Evolutionary conservation across 495 filamentous ascomycete species (phyloP).

Genomic region (Beverwykella pulmonaria): DNA sequence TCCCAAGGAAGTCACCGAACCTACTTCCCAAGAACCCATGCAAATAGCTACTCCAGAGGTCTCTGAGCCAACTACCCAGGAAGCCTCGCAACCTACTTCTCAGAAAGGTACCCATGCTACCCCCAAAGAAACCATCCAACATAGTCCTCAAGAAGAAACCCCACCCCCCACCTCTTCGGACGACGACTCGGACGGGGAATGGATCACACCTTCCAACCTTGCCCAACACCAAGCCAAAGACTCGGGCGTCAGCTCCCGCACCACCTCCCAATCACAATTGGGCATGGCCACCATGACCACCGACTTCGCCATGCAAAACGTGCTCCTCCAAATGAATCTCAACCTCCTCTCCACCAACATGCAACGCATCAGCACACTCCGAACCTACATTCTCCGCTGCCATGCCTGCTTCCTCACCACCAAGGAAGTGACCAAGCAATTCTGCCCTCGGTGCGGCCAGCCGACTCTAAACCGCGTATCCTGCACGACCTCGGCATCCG

Average conservation of each 20-base stretch:
- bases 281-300: slow-evolving; percentile 86
- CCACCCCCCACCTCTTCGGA: slow-evolving; percentile 22
- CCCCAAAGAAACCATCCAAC: not conserved
- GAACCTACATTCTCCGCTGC: slow-evolving; percentile 87
- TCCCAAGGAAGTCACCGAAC: slow-evolving; percentile 17
- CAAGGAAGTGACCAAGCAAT: slow-evolving; percentile 85
- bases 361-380: slow-evolving; percentile 74
- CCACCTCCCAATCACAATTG: slow-evolving; percentile 63
- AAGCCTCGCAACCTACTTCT: not conserved
- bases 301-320: slow-evolving; percentile 97
- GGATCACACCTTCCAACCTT: slow-evolving; percentile 95
- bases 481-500: slow-evolving; percentile 77
- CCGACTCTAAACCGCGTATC: slow-evolving; percentile 82
- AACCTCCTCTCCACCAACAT: slow-evolving; percentile 81
- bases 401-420: slow-evolving; percentile 89
- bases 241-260: slow-evolving; percentile 50
- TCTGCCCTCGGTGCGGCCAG: slow-evolving; percentile 89
- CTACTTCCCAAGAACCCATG: not conserved
- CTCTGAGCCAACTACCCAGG: not conserved
- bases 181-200: slow-evolving; percentile 69
- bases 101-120: not conserved
- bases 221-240: slow-evolving; percentile 77
- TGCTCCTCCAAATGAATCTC: slow-evolving; percentile 89
- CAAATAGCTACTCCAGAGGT: not conserved
- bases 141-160: slow-evolving; percentile 21